Conservation (phyloP, 805 yeast species). For the Kodamaea kaohsiungensis region DNA sequence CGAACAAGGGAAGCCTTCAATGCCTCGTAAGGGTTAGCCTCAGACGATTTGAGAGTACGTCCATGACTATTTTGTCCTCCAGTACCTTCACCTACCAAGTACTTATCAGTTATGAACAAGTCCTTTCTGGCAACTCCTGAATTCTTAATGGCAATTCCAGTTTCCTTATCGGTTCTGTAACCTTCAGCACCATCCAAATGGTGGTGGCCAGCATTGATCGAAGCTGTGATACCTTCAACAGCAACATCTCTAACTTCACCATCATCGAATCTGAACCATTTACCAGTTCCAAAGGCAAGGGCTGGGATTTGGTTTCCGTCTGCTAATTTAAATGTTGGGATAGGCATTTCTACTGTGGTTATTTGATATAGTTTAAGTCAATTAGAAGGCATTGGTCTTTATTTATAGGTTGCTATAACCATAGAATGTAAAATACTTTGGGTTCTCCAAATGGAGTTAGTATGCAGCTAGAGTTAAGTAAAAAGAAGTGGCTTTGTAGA, state of each 20-base stretch:
- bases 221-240: slow-evolving; percentile 45
- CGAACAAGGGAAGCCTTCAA: slow-evolving; percentile 40
- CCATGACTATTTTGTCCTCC: background rate
- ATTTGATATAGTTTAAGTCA: too few species aligned
- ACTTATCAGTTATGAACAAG: slow-evolving; percentile 63
- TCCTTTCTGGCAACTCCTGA: slow-evolving; percentile 42
- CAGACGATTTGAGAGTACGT: slow-evolving; percentile 2
- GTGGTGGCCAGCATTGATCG: slow-evolving; percentile 53
- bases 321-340: slow-evolving; percentile 25
- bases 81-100: slow-evolving; percentile 25
- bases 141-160: slow-evolving; percentile 50
- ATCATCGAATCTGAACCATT: slow-evolving; percentile 34
- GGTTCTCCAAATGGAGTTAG: too few species aligned
- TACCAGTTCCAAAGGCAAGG: slow-evolving; percentile 45
- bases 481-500: too few species aligned
- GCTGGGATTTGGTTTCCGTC: slow-evolving; percentile 42
- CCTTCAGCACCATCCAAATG: slow-evolving; percentile 69
- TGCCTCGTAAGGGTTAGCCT: slow-evolving; percentile 39
- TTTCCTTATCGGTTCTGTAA: slow-evolving; percentile 60
- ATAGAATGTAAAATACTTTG: too few species aligned
- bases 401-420: too few species aligned
- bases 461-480: too few species aligned
- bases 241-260: slow-evolving; percentile 31
- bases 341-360: slow-evolving; percentile 8
- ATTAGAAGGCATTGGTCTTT: too few species aligned